Evolutionary conservation across 1,284 basidiomycete genomes (phyloP).

Genomic region (Sporisorium sorghi): DNA sequence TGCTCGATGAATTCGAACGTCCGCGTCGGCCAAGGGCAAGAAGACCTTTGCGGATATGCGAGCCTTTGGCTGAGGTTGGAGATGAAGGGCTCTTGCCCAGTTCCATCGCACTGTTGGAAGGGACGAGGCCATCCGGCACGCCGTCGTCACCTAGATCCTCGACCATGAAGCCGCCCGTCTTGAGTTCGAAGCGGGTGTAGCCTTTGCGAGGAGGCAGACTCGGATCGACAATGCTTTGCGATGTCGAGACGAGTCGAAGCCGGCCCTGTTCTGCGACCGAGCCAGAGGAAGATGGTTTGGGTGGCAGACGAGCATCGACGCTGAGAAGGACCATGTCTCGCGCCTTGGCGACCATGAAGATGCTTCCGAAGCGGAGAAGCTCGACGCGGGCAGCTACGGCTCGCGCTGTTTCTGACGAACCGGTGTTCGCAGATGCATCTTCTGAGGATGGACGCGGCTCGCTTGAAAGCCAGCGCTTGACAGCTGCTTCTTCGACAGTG

Average conservation of each 20-base stretch:
- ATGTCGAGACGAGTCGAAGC: constrained; percentile 55
- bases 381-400: constrained; percentile 49
- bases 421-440: background rate
- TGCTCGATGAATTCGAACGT: constrained; percentile 29
- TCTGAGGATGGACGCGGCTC: constrained; percentile 9
- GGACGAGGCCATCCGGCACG: constrained; percentile 17
- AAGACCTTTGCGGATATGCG: constrained; percentile 34
- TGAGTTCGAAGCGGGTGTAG: constrained; percentile 57
- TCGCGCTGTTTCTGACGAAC: constrained; percentile 16
- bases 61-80: constrained; percentile 20
- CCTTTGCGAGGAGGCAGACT: constrained; percentile 52
- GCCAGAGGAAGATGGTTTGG: constrained; percentile 8
- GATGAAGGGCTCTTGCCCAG: constrained; percentile 27
- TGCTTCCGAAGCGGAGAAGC: constrained; percentile 55
- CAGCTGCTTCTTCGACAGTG: constrained; percentile 45
- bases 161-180: constrained; percentile 61
- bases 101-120: constrained; percentile 7
- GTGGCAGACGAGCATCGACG: constrained; percentile 54
- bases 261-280: constrained; percentile 11
- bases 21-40: constrained; percentile 32
- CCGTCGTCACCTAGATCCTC: constrained; percentile 58
- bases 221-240: constrained; percentile 48
- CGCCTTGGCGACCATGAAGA: constrained; percentile 64
- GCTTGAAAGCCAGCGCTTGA: constrained; percentile 47
- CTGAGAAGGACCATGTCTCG: constrained; percentile 60